phyloP scores from a whole-genome alignment of 116 monocot species.

The Posidonia oceanica region DNA sequence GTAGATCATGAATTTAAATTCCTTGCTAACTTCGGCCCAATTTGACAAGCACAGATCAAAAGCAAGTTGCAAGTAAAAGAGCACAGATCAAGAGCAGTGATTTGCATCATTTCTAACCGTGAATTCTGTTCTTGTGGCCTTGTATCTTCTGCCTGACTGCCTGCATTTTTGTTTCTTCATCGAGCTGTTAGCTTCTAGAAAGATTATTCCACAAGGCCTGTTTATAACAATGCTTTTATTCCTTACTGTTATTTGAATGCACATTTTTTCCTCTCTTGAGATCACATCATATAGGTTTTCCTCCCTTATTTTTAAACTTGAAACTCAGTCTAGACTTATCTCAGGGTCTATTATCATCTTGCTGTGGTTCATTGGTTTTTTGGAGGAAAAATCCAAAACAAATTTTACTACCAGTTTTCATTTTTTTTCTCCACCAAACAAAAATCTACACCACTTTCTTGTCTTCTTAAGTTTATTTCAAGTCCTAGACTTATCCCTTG shows the following conservation, averaged over 20 bases:
- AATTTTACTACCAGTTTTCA: neutral
- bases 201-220: no score
- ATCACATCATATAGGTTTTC: neutral
- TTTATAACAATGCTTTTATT: no score
- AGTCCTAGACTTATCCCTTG: neutral
- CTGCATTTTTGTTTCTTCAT: no score
- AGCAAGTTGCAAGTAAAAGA: no score
- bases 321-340: neutral
- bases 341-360: neutral
- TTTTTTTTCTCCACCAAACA: neutral
- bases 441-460: neutral
- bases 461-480: neutral
- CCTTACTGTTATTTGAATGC: neutral
- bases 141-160: neutral
- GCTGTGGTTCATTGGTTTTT: neutral
- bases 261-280: neutral
- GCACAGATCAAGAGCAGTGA: neutral
- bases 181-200: no score
- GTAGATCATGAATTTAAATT: no score
- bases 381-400: neutral
- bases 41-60: no score
- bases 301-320: neutral
- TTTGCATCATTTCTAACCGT: neutral
- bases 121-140: neutral
- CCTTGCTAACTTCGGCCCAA: no score